Base-by-base conservation (phyloP, 495 filamentous ascomycete species). In the Usnea hakonensis region DNA sequence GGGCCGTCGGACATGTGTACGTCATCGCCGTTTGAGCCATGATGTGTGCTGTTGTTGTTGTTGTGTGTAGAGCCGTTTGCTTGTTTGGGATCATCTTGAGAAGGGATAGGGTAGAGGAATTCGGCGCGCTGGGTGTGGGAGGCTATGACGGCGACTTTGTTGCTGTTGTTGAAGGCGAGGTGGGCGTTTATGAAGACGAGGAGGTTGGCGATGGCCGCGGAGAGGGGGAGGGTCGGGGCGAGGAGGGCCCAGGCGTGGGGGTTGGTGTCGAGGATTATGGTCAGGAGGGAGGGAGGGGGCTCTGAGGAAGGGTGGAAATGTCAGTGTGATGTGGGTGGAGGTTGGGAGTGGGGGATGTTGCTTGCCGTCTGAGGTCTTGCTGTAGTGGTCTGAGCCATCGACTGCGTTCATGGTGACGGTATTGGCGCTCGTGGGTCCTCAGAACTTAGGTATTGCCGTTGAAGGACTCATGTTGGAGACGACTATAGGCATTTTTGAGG, bases 141-240 rank as follows among this genome's bases (percentile, higher is more conserved):
- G 32, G 95, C 94, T 38, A 97, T 82, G n/a, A 98, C 82, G 54
- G 91, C 91, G 46, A 97, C 87, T 72, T 90, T 87, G 74, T 96
- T 97, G 57, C 90, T 85, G 74, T 95, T 89, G 76, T 90, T 92
- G 75, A 89, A 90, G 64, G 94, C 89, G 8, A 98, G 82, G 71
- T 98, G 94, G 61, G 91, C 89, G 71, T 98, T 96, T 73, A 97
- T 86, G 77, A 97, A 97, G 78, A 97, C 86, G 69, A 96, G 87
- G 64, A 97, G 82, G 77, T 90, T 94, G 57, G 95, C 87, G 61
- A 98, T 78, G 59, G 89, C 90, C 67, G 87, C 87, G 58, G 88
- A 85, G 64, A 97, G 81, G 36, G 94, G 83, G n/a, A 98, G 87
- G 6, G 82, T 84, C 63, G 85, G 73, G 65, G 83, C 74, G 61